phyloP scores from a whole-genome alignment of 1,284 basidiomycete species.

The Boletus mariae region DNA sequence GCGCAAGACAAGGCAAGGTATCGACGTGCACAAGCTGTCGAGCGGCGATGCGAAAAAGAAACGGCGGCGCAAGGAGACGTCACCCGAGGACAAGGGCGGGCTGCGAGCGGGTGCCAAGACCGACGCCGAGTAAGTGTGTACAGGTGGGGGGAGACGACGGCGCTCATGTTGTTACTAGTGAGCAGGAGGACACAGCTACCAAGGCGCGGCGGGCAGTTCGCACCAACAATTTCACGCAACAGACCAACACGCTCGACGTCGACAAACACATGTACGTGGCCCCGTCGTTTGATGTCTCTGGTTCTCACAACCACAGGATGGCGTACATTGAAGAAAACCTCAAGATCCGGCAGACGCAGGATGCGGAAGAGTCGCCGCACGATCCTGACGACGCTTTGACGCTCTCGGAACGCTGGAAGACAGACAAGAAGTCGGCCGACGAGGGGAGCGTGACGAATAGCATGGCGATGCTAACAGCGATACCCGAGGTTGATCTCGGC shows the following conservation, averaged over 20 bases:
- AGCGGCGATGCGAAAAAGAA: conserved; percentile 78
- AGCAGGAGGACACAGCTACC: conserved; percentile 62
- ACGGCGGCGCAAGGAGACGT: conserved; percentile 56
- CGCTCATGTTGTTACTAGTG: conserved; percentile 32
- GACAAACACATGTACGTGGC: conserved; percentile 91
- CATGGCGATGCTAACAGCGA: conserved; percentile 91
- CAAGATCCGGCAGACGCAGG: conserved; percentile 62
- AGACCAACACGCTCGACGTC: conserved; percentile 93
- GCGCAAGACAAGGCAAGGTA: conserved; percentile 74
- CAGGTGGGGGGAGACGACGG: not conserved
- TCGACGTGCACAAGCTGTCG: conserved; percentile 81
- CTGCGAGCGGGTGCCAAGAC: conserved; percentile 38
- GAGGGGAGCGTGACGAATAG: conserved; percentile 93
- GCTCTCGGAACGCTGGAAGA: conserved; percentile 69
- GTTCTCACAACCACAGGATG: conserved; percentile 64
- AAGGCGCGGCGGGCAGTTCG: conserved; percentile 75
- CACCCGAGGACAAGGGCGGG: conserved; percentile 49
- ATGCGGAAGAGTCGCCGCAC: conserved; percentile 43
- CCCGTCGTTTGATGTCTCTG: not conserved
- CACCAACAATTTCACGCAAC: conserved; percentile 92
- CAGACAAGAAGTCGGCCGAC: conserved; percentile 57
- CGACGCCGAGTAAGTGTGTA: conserved; percentile 39
- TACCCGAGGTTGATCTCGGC: conserved; percentile 95
- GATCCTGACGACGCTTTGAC: conserved; percentile 77
- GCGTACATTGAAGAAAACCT: conserved; percentile 95